Conservation (phyloP, 202 grass and related monocot genomes). For the Eragrostis tef region DNA sequence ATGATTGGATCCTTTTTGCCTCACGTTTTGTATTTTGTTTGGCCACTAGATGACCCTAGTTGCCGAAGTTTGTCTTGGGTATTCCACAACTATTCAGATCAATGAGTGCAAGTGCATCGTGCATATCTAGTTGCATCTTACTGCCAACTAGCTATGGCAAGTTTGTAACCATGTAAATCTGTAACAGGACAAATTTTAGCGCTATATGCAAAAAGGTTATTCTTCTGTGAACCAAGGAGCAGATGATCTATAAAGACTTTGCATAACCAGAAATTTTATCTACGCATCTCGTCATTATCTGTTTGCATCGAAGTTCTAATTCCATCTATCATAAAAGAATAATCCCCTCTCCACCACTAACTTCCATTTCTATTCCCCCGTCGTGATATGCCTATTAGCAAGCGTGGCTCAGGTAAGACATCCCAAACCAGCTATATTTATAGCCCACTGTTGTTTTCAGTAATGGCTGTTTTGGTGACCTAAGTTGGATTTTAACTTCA, state of each 20-base stretch:
- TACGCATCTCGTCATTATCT: slow-evolving; percentile 31
- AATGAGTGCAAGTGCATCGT: slow-evolving; percentile 1
- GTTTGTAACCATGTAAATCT: background rate
- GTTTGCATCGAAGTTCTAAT: slow-evolving; percentile 29
- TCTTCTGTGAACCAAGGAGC: slow-evolving; percentile 5
- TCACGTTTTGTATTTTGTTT: slow-evolving; percentile 33
- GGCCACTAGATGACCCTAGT: slow-evolving; percentile 4
- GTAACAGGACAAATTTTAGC: slow-evolving; percentile 7
- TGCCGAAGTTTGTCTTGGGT: background rate
- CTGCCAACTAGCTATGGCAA: background rate
- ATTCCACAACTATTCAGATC: background rate
- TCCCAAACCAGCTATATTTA: background rate
- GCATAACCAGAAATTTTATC: slow-evolving; percentile 1
- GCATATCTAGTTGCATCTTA: background rate
- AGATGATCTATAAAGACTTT: slow-evolving; percentile 22
- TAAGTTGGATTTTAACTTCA: background rate
- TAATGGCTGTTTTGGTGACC: no score
- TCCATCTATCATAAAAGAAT: slow-evolving; percentile 45
- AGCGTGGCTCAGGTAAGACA: background rate
- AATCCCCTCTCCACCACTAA: slow-evolving; percentile 36
- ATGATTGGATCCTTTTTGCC: slow-evolving; percentile 4
- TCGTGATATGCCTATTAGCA: background rate
- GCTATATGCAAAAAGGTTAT: slow-evolving; percentile 32
- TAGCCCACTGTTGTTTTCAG: background rate
- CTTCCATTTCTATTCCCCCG: slow-evolving; percentile 42